Evolutionary conservation across 768 basidiomycete species (phyloP).

Genomic region (Lactarius pseudohatsudake): DNA sequence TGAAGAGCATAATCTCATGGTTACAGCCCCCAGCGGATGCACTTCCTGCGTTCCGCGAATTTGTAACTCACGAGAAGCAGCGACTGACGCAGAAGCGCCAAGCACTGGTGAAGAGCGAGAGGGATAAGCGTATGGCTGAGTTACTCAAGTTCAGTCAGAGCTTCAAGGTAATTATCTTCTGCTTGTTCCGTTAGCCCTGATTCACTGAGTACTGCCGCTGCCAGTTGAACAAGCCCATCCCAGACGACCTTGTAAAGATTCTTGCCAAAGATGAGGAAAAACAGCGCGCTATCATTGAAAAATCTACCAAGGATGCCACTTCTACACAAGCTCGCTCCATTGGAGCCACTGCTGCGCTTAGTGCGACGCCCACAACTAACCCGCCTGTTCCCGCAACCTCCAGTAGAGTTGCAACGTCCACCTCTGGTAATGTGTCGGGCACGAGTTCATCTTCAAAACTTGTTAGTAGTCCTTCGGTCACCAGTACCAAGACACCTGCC

Average conservation of each 20-base stretch:
- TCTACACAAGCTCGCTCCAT: constrained; percentile 70
- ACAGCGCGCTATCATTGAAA: constrained; percentile 80
- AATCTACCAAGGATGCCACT: constrained; percentile 64
- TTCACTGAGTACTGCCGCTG: background rate
- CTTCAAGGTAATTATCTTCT: constrained; percentile 73
- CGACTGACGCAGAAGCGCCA: constrained; percentile 88
- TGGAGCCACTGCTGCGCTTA: constrained; percentile 37
- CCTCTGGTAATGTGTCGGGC: constrained; percentile 21
- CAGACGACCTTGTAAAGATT: constrained; percentile 90
- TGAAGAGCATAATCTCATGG: constrained; percentile 18
- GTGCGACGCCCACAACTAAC: constrained; percentile 47
- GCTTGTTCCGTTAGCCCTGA: background rate
- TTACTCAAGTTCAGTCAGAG: constrained; percentile 88
- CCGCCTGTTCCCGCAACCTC: constrained; percentile 34
- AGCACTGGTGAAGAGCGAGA: constrained; percentile 84
- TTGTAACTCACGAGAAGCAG: constrained; percentile 90
- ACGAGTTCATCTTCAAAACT: constrained; percentile 24
- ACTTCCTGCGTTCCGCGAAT: constrained; percentile 84
- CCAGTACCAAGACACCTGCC: constrained; percentile 13
- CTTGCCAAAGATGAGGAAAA: constrained; percentile 93
- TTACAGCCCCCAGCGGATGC: constrained; percentile 68
- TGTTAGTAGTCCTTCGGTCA: constrained; percentile 25
- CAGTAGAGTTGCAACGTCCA: constrained; percentile 33
- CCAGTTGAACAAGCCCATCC: constrained; percentile 92
- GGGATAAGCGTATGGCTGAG: constrained; percentile 93